A percentile compares a stretch with the other conserved stretches of the same genome.
Conservation (phyloP, 371 early-diverging fungal species). For the Mucor piriformis region DNA sequence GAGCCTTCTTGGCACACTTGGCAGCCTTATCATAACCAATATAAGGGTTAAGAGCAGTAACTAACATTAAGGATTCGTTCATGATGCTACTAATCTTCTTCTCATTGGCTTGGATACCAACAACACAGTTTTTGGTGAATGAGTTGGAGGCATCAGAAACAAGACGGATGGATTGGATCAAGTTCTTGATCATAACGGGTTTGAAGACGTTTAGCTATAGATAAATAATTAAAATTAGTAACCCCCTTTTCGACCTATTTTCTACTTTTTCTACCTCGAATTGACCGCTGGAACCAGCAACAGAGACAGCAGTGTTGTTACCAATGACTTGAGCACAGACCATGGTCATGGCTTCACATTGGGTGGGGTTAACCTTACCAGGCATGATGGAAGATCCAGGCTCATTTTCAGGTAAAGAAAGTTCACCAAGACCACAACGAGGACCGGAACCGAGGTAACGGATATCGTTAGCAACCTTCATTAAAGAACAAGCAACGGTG, state of each 20-base stretch:
- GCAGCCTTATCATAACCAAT: constrained; percentile 88
- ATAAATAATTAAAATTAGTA: no score
- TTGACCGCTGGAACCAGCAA: constrained; percentile 88
- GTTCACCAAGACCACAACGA: constrained; percentile 89
- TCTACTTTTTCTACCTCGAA: constrained; percentile 62
- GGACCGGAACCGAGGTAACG: constrained; percentile 89
- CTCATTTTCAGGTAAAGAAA: constrained; percentile 87
- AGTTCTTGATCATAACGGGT: constrained; percentile 88
- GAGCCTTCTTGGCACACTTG: constrained; percentile 84
- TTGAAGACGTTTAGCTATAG: constrained; percentile 86
- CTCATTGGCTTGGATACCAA: constrained; percentile 81
- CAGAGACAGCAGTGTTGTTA: constrained; percentile 79
- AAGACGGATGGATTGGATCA: constrained; percentile 79
- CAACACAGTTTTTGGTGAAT: constrained; percentile 86
- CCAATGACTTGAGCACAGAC: constrained; percentile 91
- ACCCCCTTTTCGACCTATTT: no score
- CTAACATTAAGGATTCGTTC: constrained; percentile 84
- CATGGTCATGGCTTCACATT: constrained; percentile 94
- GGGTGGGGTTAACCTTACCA: constrained; percentile 93
- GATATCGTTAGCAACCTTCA: constrained; percentile 93
- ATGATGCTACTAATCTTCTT: constrained; percentile 73
- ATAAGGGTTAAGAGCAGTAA: constrained; percentile 86
- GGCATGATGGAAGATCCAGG: constrained; percentile 95
- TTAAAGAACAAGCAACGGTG: constrained; percentile 81
- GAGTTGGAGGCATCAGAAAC: constrained; percentile 78